These are phyloP conservation scores for Arachnomyces sp. DNA, from an alignment of 2,329 filamentous ascomycete species.

Conservation along the genomic window DNA sequence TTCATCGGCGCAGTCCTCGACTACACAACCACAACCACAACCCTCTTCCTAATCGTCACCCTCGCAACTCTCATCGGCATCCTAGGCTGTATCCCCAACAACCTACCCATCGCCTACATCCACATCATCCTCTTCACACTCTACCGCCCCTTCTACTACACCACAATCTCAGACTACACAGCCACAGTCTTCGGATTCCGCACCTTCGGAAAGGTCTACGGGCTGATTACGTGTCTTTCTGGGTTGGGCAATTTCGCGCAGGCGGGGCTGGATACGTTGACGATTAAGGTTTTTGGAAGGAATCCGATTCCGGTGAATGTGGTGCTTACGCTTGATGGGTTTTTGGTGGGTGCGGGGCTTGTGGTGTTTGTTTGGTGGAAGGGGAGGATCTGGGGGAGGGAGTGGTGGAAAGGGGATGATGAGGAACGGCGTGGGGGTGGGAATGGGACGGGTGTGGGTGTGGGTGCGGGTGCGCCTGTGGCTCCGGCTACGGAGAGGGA, in stretches of 20 bases:
- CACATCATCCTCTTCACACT: constrained; percentile 76
- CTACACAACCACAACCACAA: constrained; percentile 61
- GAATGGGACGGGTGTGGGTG: not conserved
- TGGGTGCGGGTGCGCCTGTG: too few species aligned
- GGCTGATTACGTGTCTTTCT: constrained; percentile 76
- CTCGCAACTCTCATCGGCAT: constrained; percentile 67
- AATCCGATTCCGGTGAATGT: constrained; percentile 73
- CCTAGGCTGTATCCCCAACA: constrained; percentile 62
- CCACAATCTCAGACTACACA: constrained; percentile 77
- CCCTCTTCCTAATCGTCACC: constrained; percentile 61
- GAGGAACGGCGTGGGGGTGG: constrained; percentile 1
- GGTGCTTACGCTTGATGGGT: constrained; percentile 53
- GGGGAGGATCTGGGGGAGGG: constrained; percentile 18
- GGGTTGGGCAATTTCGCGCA: constrained; percentile 79
- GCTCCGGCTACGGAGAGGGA: too few species aligned
- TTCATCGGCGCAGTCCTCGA: constrained; percentile 78
- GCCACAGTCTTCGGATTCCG: constrained; percentile 89
- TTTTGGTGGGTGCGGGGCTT: constrained; percentile 57
- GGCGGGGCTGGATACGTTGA: constrained; percentile 67
- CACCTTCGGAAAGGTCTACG: constrained; percentile 88
- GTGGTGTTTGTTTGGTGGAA: constrained; percentile 55
- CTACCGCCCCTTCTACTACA: constrained; percentile 85
- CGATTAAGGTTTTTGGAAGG: constrained; percentile 61
- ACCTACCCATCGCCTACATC: constrained; percentile 60
- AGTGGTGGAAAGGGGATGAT: constrained; percentile 9